Evolutionary conservation across 257 asterid species (phyloP), one percentile per base, ranked within the genome.

Genomic region (Gentiana macrophylla): DNA sequence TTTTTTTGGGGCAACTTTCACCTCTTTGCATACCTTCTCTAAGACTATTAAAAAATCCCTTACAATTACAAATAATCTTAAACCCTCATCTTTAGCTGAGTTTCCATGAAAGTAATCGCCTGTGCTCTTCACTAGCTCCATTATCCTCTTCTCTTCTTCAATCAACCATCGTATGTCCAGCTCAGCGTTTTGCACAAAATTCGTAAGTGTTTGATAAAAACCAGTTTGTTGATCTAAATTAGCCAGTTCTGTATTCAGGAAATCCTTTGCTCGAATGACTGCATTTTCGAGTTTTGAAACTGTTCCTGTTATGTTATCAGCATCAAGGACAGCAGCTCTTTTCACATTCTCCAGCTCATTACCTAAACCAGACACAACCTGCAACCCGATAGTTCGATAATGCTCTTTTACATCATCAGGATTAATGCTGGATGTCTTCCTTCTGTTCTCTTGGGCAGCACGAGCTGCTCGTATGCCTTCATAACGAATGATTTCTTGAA

Each of bases 61-160:
- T 48, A 88, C 97, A 37, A 79, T 67, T 3, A 73, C 72, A 47
- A 88, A 88, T 59, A 88, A 72, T 43, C 97, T 73, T 67, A 88
- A 64, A 2, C 97, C 97, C 76, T 87, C 96, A 6, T 83, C 95
- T 74, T 81, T 85, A 53, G 84, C 93, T 0, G 95, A 66, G 57
- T 77, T 80, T 48, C 94, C 94, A 48, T 88, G 95, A 78, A 84
- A 88, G 68, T 88, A 88, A 77, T 83, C 95, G 7, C 76, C 88
- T 0, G 91, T 76, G 73, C 71, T 84, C 81, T 83, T 88, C 66
- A 88, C 94, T 41, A 80, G 64, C 15, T 80, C 76, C 94, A 80
- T 82, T 35, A 88, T 83, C 57, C 94, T 74, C 72, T 80, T 85
- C 72, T 88, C 95, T 65, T 88, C 97, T 65, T 84, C 90, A 10